A percentile compares a stretch with the other conserved stretches of the same genome.
These are phyloP conservation scores for Boletus rubroflammeus DNA, from an alignment of 768 basidiomycete genomes.

Conservation along the genomic window DNA sequence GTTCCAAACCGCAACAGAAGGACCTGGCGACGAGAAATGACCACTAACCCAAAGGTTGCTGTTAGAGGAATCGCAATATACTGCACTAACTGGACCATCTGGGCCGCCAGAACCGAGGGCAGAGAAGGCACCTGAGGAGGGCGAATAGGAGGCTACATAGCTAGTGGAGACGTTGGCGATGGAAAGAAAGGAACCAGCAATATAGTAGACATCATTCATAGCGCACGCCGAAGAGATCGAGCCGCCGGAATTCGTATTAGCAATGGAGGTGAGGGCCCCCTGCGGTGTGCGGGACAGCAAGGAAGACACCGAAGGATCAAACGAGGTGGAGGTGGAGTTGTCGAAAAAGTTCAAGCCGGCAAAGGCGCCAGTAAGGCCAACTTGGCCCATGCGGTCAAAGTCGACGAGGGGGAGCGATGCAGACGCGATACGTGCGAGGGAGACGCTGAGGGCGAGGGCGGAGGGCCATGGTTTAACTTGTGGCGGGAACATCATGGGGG, in stretches of 20 bases:
- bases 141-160: constrained; percentile 77
- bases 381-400: constrained; percentile 83
- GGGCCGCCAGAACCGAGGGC: constrained; percentile 66
- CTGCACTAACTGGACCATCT: constrained; percentile 64
- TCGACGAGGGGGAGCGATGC: constrained; percentile 58
- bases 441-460: constrained; percentile 21
- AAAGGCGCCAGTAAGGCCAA: constrained; percentile 86
- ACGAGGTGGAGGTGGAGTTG: constrained; percentile 49
- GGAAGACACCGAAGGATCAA: constrained; percentile 70
- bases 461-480: constrained; percentile 24
- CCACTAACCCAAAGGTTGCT: constrained; percentile 79
- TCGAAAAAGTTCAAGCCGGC: constrained; percentile 79
- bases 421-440: constrained; percentile 15
- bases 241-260: constrained; percentile 78
- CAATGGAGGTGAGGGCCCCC: constrained; percentile 67
- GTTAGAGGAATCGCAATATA: constrained; percentile 72
- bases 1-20: constrained; percentile 72
- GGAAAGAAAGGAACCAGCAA: constrained; percentile 82
- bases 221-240: constrained; percentile 70
- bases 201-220: constrained; percentile 64
- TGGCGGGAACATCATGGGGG: constrained; percentile 3
- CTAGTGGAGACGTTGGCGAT: constrained; percentile 54
- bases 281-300: constrained; percentile 61
- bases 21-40: constrained; percentile 61
- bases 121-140: constrained; percentile 54